Evolutionary conservation across 495 filamentous ascomycete species (phyloP).

Genomic region (Podospora pseudopauciseta): DNA sequence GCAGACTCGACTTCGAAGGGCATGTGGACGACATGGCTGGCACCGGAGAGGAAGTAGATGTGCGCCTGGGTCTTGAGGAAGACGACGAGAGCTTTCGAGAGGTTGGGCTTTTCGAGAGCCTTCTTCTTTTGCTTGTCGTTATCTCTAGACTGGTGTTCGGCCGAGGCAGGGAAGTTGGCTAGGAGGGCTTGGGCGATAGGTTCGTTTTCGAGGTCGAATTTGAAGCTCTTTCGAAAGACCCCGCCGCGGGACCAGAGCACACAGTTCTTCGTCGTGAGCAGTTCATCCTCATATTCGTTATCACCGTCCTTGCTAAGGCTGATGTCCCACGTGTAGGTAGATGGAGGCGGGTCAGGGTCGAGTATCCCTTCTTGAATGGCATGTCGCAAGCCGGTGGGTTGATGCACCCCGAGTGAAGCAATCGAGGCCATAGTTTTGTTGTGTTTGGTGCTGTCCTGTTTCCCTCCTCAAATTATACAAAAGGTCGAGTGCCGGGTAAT

Average conservation of each 20-base stretch:
- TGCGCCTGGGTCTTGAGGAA: slow-evolving; percentile 91
- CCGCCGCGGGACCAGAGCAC: slow-evolving; percentile 91
- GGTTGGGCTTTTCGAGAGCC: slow-evolving; percentile 20
- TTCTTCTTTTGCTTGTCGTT: slow-evolving; percentile 10
- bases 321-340: slow-evolving; percentile 70
- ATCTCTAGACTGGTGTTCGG: slow-evolving; percentile 28
- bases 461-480: slow-evolving; percentile 8
- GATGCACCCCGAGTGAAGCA: slow-evolving; percentile 82
- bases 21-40: slow-evolving; percentile 85
- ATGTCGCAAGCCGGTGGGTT: slow-evolving; percentile 76
- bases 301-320: slow-evolving; percentile 42
- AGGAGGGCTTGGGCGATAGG: slow-evolving; percentile 77
- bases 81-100: slow-evolving; percentile 76
- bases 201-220: slow-evolving; percentile 82
- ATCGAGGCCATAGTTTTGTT: slow-evolving; percentile 70
- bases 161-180: slow-evolving; percentile 67
- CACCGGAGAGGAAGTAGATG: slow-evolving; percentile 83
- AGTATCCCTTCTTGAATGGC: slow-evolving; percentile 79
- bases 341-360: slow-evolving; percentile 59
- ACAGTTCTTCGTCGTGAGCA: slow-evolving; percentile 75
- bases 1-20: slow-evolving; percentile 91
- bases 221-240: slow-evolving; percentile 80
- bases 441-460: neutral
- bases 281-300: slow-evolving; percentile 66
- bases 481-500: neutral